These are phyloP conservation scores for Cetraspora pellucida DNA, from an alignment of 192 early-diverging fungal species.

Conservation along the genomic window DNA sequence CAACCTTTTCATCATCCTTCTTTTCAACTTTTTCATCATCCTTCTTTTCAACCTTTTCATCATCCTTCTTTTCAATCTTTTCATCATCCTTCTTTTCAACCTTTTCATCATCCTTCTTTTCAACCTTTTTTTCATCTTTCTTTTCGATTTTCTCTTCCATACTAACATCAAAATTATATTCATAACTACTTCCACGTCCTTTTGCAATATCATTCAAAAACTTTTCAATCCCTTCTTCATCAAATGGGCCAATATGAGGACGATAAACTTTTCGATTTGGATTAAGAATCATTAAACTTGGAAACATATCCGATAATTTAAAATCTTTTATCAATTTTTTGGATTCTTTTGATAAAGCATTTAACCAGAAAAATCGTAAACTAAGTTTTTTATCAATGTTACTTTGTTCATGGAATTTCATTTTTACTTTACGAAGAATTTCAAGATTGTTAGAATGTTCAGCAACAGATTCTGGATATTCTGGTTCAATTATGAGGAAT, in stretches of 20 bases:
- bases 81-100: constrained; percentile 4
- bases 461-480: constrained; percentile 43
- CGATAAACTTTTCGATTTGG: constrained; percentile 59
- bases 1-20: neutral
- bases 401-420: constrained; percentile 35
- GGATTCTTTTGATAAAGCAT: constrained; percentile 51
- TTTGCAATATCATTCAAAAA: constrained; percentile 55
- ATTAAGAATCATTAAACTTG: constrained; percentile 58
- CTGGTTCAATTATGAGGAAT: constrained; percentile 45
- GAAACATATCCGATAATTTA: constrained; percentile 61
- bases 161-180: constrained; percentile 47
- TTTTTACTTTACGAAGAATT: constrained; percentile 47
- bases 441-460: constrained; percentile 47
- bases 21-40: neutral
- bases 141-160: neutral
- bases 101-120: constrained; percentile 5
- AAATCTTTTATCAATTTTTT: constrained; percentile 51
- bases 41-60: constrained; percentile 7
- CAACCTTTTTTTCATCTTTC: constrained; percentile 8
- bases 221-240: constrained; percentile 53
- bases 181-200: constrained; percentile 49
- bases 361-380: constrained; percentile 66
- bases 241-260: constrained; percentile 64
- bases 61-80: neutral
- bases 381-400: neutral